Evolutionary conservation across 768 basidiomycete genomes (phyloP), one percentile per base, ranked within the genome.

Genomic region (Lepiota venenata): DNA sequence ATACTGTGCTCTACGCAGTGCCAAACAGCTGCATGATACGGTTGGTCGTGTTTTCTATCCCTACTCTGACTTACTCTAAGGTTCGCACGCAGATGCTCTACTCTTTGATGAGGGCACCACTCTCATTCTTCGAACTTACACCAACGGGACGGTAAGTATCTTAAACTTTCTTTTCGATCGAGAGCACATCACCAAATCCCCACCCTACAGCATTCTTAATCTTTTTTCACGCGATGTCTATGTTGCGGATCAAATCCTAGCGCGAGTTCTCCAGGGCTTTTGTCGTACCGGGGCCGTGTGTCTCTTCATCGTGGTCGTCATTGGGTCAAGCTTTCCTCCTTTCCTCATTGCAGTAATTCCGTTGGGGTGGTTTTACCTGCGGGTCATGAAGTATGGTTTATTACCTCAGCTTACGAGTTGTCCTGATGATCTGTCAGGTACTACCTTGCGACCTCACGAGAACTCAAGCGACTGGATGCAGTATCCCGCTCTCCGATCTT

Each of bases 401-500:
- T 12, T 43, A 37, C 25, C 43, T 55, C 45, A 29, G 3, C 2
- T 12, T 5, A 2, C 16, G 37, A 39, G 9, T 4, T 27, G 43
- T 44, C 16, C 44, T 55, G 1, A 55, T 41, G 43, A 44, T 41
- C 18, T 38, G 20, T 29, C 60, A 93, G 91, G 40, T 96, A 96
- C 68, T 94, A 94, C 65, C 80, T 94, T 7, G 77, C 89, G 2
- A 93, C 91, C 0, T 91, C 88, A 1, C 84, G 92, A 21, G 92
- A 94, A 66, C 77, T 94, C 21, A 93, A 94, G 66, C 88, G 92
- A 12, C 76, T 95, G 12, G 92, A 94, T 60, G 88, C 93, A 0
- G 87, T 92, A 21, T 91, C 91, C 4, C 85, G 90, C 37, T 92
- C 91, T 0, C 94, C 95, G 1, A 92, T 98, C 55, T 95, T 96